Conservation (phyloP, 768 basidiomycete species). For the Phlebiopsis flavidoalba region DNA sequence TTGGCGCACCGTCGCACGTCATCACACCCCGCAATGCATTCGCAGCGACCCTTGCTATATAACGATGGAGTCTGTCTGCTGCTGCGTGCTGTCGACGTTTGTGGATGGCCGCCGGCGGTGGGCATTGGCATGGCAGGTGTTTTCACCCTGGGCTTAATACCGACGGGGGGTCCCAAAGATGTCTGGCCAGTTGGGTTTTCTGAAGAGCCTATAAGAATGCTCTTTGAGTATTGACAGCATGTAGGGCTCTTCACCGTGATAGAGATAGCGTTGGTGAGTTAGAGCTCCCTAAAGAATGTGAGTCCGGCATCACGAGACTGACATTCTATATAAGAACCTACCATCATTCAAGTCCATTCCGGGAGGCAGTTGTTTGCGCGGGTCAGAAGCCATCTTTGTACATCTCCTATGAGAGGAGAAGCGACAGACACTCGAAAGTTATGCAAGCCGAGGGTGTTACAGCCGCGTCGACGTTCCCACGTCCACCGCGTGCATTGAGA, state of each 20-base stretch:
- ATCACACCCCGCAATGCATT: slow-evolving; percentile 25
- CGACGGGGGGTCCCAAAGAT: slow-evolving; percentile 85
- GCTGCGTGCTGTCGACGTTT: slow-evolving; percentile 93
- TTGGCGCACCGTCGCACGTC: slow-evolving; percentile 27
- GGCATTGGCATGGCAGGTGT: slow-evolving; percentile 41
- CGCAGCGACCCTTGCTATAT: slow-evolving; percentile 53
- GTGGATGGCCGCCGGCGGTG: slow-evolving; percentile 36
- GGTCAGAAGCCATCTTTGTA: slow-evolving; percentile 41
- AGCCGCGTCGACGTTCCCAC: slow-evolving; percentile 14
- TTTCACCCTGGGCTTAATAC: slow-evolving; percentile 28
- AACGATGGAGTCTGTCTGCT: slow-evolving; percentile 90
- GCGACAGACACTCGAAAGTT: background rate
- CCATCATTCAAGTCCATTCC: slow-evolving; percentile 97
- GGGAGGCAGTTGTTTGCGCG: slow-evolving; percentile 72
- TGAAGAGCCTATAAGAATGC: slow-evolving; percentile 28
- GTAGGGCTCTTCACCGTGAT: slow-evolving; percentile 65
- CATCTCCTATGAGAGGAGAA: background rate
- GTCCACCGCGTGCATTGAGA: slow-evolving; percentile 10
- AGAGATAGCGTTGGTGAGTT: slow-evolving; percentile 79
- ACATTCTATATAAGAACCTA: slow-evolving; percentile 28
- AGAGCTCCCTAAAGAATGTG: slow-evolving; percentile 57
- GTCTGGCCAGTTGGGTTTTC: slow-evolving; percentile 79
- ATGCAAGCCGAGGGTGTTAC: background rate
- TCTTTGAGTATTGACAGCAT: background rate
- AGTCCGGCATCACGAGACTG: slow-evolving; percentile 5